These are phyloP conservation scores for Klebsormidium nitens DNA, from an alignment of 139 green algal genomes.

Conservation along the genomic window DNA sequence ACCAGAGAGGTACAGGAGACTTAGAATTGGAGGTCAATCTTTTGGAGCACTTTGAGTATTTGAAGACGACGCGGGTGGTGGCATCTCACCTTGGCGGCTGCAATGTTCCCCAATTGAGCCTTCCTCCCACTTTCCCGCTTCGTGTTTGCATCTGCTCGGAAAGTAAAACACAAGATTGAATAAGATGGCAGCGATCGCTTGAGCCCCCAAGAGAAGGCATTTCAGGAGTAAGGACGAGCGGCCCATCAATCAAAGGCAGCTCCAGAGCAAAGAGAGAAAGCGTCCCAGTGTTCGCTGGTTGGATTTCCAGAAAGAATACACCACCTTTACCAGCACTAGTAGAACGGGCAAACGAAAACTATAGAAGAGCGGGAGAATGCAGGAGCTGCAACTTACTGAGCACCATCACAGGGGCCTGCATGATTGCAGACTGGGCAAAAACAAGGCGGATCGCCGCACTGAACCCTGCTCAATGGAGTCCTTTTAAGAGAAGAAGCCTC, in stretches of 20 bases:
- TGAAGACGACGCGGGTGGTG: neutral
- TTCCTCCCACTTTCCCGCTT: constrained; percentile 92
- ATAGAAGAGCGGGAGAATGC: too few species aligned
- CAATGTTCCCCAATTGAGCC: constrained; percentile 92
- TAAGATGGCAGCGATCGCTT: neutral
- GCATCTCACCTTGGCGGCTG: constrained; percentile 72
- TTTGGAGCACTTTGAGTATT: neutral
- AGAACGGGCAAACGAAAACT: too few species aligned
- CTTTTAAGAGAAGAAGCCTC: too few species aligned
- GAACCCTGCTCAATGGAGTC: too few species aligned
- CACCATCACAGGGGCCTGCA: constrained; percentile 40
- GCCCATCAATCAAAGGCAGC: neutral
- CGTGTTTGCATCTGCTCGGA: constrained; percentile 51
- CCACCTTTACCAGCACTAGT: too few species aligned
- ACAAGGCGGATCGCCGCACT: too few species aligned
- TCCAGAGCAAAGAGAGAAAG: neutral
- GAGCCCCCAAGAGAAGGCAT: neutral
- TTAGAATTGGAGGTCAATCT: neutral
- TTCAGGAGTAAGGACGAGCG: neutral
- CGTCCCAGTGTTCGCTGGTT: neutral
- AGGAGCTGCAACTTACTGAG: constrained; percentile 29
- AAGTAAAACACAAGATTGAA: constrained; percentile 1
- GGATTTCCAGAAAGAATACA: neutral
- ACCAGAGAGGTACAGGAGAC: neutral
- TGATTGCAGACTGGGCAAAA: too few species aligned